Evolutionary conservation across 2,329 filamentous ascomycete genomes (phyloP).

Genomic region (Hypoxylon sp.): DNA sequence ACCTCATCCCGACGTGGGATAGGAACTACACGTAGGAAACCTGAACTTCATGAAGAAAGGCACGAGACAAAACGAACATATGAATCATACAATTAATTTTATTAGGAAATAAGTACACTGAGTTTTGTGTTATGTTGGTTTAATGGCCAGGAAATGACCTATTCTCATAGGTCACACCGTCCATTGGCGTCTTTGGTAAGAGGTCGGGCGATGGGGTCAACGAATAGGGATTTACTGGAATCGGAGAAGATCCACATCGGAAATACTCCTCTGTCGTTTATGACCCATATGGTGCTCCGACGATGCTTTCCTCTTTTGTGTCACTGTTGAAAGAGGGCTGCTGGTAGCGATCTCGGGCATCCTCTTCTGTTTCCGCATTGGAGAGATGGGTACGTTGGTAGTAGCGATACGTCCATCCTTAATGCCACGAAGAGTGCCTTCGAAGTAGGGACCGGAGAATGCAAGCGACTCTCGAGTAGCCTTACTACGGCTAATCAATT

Average conservation of each 20-base stretch:
- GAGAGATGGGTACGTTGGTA: conserved; percentile 73
- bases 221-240: conserved; percentile 48
- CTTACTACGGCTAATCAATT: conserved; percentile 67
- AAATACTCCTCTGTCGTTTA: conserved; percentile 67
- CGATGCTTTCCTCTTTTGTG: conserved; percentile 65
- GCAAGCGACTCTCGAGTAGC: conserved; percentile 69
- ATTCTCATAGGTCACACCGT: conserved; percentile 41
- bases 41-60: too few species aligned
- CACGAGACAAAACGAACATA: too few species aligned
- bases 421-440: conserved; percentile 68
- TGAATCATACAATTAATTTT: too few species aligned
- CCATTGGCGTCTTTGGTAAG: conserved; percentile 42
- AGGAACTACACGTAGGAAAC: too few species aligned
- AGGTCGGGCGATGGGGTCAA: conserved; percentile 23
- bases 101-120: conserved; percentile 21
- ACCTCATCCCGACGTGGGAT: too few species aligned
- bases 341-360: conserved; percentile 53
- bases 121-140: conserved; percentile 15
- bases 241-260: conserved; percentile 60
- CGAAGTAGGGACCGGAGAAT: conserved; percentile 67
- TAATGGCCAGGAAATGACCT: conserved; percentile 43
- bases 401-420: conserved; percentile 72
- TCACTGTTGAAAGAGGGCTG: conserved; percentile 59
- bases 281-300: conserved; percentile 54
- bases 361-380: conserved; percentile 67